Percentiles rank a stretch among this genome's conserved stretches.
These are phyloP conservation scores for Pseudogymnoascus sp. DNA, from an alignment of 2,329 filamentous ascomycete genomes.

Conservation along the genomic window DNA sequence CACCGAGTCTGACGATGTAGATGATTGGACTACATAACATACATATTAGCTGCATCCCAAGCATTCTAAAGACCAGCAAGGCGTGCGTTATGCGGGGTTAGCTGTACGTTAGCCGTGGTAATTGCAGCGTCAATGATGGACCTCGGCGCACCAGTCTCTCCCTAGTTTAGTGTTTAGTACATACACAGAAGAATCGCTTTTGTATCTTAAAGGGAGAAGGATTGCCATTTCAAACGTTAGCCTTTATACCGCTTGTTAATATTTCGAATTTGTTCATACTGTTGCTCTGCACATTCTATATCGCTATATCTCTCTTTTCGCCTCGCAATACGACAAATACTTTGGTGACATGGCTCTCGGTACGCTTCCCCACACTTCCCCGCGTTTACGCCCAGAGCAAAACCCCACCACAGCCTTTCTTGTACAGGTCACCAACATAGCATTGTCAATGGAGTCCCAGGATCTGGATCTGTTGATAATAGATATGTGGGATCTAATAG, in stretches of 20 bases:
- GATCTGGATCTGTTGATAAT: background rate
- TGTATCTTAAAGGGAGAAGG: background rate
- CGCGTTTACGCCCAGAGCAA: background rate
- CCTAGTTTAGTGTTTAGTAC: background rate
- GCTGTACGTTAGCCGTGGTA: background rate
- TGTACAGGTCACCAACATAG: background rate
- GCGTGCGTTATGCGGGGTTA: background rate
- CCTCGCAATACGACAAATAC: background rate
- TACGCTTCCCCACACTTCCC: slow-evolving; percentile 4
- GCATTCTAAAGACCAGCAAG: background rate
- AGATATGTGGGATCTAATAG: background rate
- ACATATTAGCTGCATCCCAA: background rate
- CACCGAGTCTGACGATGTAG: background rate
- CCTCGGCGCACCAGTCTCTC: background rate
- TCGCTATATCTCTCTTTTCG: background rate
- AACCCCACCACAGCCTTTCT: background rate
- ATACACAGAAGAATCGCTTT: background rate
- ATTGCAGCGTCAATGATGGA: background rate
- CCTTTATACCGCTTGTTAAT: background rate
- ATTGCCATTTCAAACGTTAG: background rate
- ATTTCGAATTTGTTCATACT: background rate
- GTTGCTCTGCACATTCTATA: background rate
- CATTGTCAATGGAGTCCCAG: background rate
- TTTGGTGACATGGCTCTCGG: background rate
- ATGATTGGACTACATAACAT: slow-evolving; percentile 1